Base-by-base conservation (phyloP, 2,329 filamentous ascomycete genomes). In the Herpotrichia juniperi region DNA sequence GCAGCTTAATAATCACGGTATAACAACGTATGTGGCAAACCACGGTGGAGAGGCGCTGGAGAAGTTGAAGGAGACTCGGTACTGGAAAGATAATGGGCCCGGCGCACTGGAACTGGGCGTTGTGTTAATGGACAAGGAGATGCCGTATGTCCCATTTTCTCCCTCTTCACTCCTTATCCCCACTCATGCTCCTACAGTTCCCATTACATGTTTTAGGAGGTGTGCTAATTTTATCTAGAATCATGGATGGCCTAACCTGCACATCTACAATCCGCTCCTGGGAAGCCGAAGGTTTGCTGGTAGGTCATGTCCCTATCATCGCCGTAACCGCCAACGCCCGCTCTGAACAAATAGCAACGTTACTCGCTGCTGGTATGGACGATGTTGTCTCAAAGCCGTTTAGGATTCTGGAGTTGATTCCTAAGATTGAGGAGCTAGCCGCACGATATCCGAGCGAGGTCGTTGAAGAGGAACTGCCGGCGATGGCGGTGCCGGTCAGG, bases 381-480 rank as follows among this genome's bases (percentile, higher is more conserved):
- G 78, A 80, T 58, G 79, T 81, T 2, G 78, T 81, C 3, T 74
- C 69, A 24, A 81, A 81, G 55, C 79, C 79, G 0, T 81, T 81
- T 57, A 67, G 78, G n/a, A 80, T 81, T 26, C 71, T 73, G 3
- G 79, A 81, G 35, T 61, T 81, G 22, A 69, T 81, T 16, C 78
- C 79, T 1, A 81, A 81, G 64, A 80, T 81, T 44, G 78, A 81
- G 50, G 78, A 81, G 54, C 57, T 81, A 46, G 70, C 75, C 44
- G 57, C 48, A 8, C 63, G 56, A 42, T 43, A 50, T 42, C 43
- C 34, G 11, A 34, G 43, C 3, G 11, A 26, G 9, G 7, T 3
- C n/a, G 3, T 4, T 7, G 4, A 12, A 4, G 14, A 7, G n/a
- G 26, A 30, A 4, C 40, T n/a, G 2, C 10, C 25, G 12, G 19